Evolutionary conservation across 2,329 filamentous ascomycete species (phyloP).

Genomic region (Sporothrix schenckii): DNA sequence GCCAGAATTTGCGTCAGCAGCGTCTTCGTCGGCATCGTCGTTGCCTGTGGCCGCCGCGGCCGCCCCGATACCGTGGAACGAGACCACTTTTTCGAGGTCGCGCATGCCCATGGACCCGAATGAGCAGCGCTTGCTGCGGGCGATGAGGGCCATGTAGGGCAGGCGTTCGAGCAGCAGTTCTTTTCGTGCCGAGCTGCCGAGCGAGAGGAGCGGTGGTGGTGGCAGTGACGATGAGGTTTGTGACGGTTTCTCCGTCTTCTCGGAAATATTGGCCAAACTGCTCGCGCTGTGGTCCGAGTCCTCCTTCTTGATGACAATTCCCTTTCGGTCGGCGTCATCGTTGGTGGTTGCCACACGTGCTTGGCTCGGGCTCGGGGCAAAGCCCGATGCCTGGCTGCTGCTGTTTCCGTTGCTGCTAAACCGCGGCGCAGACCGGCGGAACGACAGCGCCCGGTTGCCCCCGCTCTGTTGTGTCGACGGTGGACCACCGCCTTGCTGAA

Average conservation of each 20-base stretch:
- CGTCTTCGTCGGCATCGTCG: constrained; percentile 50
- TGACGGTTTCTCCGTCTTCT: background rate
- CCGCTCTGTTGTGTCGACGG: constrained; percentile 44
- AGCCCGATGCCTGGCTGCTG: constrained; percentile 23
- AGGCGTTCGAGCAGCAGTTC: constrained; percentile 83
- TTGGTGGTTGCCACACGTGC: background rate
- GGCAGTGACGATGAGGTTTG: background rate
- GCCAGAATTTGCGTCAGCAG: constrained; percentile 19
- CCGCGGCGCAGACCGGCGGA: constrained; percentile 48
- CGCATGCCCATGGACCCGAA: constrained; percentile 48
- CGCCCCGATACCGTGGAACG: constrained; percentile 63
- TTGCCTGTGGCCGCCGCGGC: constrained; percentile 48
- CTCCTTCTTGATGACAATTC: constrained; percentile 15
- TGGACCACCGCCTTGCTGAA: constrained; percentile 45
- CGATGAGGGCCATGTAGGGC: constrained; percentile 78
- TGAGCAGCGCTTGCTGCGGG: constrained; percentile 47
- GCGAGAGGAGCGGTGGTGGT: constrained; percentile 49
- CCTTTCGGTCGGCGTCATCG: constrained; percentile 6
- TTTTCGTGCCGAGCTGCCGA: constrained; percentile 66
- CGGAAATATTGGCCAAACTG: background rate
- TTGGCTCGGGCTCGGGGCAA: constrained; percentile 19
- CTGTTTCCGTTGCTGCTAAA: constrained; percentile 34
- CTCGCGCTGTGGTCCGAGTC: constrained; percentile 22
- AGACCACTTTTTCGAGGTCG: constrained; percentile 69
- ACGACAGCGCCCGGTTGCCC: constrained; percentile 53